Percentiles rank a stretch among this genome's conserved stretches.
phyloP scores from a whole-genome alignment of 495 filamentous ascomycete genomes.

The Aspergillus conjunctus region DNA sequence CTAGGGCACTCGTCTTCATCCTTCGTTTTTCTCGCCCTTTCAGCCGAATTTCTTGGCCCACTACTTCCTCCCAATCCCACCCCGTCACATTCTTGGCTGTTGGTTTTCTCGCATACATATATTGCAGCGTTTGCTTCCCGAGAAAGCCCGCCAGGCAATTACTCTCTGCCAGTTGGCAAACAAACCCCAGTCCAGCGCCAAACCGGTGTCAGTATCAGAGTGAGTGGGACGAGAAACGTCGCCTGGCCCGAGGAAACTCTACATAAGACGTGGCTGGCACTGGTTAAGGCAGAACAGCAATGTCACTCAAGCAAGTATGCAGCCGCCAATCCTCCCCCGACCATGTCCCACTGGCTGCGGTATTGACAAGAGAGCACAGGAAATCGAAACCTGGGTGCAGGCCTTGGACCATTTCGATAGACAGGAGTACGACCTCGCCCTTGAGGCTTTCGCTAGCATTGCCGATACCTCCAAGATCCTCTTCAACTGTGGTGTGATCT shows the following conservation, averaged over 20 bases:
- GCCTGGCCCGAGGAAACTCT: not conserved
- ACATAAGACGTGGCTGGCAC: constrained; percentile 19
- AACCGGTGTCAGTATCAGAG: constrained; percentile 15
- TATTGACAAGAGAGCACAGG: constrained; percentile 57
- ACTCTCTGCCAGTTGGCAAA: constrained; percentile 16
- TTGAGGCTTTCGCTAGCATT: constrained; percentile 81
- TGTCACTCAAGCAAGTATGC: constrained; percentile 79
- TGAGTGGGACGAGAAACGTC: constrained; percentile 8
- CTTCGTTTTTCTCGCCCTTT: constrained; percentile 5
- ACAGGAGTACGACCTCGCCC: constrained; percentile 88
- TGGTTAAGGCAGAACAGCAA: constrained; percentile 13
- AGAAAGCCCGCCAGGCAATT: constrained; percentile 8
- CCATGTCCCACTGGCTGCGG: not conserved
- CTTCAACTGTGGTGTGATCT: constrained; percentile 98
- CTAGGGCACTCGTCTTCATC: constrained; percentile 1
- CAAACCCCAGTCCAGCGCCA: constrained; percentile 4
- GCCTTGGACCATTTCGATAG: constrained; percentile 92
- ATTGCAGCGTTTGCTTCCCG: constrained; percentile 13
- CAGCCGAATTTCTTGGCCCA: constrained; percentile 5
- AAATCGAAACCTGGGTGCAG: constrained; percentile 98
- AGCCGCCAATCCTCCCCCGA: not conserved
- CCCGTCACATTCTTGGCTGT: constrained; percentile 17
- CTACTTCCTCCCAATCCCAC: constrained; percentile 11
- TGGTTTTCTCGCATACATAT: constrained; percentile 23
- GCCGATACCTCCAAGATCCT: constrained; percentile 97